A percentile compares a stretch with the other conserved stretches of the same genome.
phyloP scores from a whole-genome alignment of 148 eudicot genomes.

The Rhododendron kiyosumense region DNA sequence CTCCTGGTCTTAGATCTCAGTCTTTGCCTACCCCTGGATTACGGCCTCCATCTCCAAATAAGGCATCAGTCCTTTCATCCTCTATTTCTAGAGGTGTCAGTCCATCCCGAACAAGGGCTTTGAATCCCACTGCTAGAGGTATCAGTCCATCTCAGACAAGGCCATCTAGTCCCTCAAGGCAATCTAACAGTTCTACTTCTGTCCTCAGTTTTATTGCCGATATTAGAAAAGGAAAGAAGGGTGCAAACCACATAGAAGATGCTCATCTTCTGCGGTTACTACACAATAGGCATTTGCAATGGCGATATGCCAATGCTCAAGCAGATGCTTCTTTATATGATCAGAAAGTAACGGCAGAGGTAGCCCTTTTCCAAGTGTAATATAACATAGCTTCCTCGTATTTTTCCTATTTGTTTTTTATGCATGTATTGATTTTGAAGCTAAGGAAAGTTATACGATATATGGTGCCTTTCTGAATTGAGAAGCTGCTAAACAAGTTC shows the following conservation, averaged over 20 bases:
- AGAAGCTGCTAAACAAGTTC: not conserved
- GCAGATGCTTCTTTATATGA: constrained; percentile 43
- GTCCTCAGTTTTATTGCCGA: constrained; percentile 89
- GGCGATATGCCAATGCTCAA: constrained; percentile 86
- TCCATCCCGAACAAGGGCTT: constrained; percentile 44
- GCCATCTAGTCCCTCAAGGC: constrained; percentile 72
- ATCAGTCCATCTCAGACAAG: constrained; percentile 69
- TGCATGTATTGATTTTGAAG: not conserved
- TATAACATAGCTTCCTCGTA: not conserved
- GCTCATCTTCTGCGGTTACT: constrained; percentile 78
- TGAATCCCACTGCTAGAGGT: constrained; percentile 39
- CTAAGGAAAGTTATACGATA: not conserved
- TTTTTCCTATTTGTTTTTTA: not conserved
- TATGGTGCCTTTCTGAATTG: not conserved
- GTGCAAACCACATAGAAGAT: constrained; percentile 68
- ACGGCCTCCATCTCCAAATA: constrained; percentile 64
- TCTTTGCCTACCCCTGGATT: constrained; percentile 42
- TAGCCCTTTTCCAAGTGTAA: constrained; percentile 17
- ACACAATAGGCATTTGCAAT: constrained; percentile 81
- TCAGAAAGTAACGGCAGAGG: constrained; percentile 68
- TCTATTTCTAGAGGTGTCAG: constrained; percentile 43
- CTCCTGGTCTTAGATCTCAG: constrained; percentile 41
- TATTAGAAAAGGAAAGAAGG: constrained; percentile 75
- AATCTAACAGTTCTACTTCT: constrained; percentile 56
- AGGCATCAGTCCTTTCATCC: constrained; percentile 17